A percentile compares a stretch with the other conserved stretches of the same genome.
Conservation (phyloP, 495 filamentous ascomycete species). For the Bombardia bombarda region DNA sequence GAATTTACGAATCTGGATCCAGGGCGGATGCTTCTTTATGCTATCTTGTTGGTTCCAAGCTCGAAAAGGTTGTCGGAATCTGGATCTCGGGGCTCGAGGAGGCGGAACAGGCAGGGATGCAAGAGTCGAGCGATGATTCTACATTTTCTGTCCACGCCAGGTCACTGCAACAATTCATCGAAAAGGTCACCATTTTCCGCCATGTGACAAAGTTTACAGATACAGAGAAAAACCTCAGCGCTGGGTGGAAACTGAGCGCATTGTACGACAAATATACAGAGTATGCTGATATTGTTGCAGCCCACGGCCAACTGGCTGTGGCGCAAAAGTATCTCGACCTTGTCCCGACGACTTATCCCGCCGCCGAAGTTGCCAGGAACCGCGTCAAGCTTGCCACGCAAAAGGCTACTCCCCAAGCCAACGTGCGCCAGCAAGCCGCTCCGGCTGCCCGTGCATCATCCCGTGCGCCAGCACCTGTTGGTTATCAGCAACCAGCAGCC, state of each 20-base stretch:
- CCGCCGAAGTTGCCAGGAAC: slow-evolving; percentile 79
- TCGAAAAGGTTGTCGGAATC: slow-evolving; percentile 91
- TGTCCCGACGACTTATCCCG: slow-evolving; percentile 76
- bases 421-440: slow-evolving; percentile 21
- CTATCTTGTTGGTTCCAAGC: slow-evolving; percentile 87
- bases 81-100: slow-evolving; percentile 88
- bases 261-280: slow-evolving; percentile 95
- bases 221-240: slow-evolving; percentile 55
- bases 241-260: slow-evolving; percentile 80
- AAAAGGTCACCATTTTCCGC: slow-evolving; percentile 97
- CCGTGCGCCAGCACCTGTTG: slow-evolving; percentile 20
- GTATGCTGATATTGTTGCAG: slow-evolving; percentile 90
- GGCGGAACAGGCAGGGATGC: slow-evolving; percentile 63
- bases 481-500: slow-evolving; percentile 30
- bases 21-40: slow-evolving; percentile 92
- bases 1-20: slow-evolving; percentile 66
- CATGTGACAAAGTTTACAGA: slow-evolving; percentile 89
- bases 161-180: slow-evolving; percentile 84
- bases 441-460: slow-evolving; percentile 18
- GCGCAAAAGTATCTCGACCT: slow-evolving; percentile 90
- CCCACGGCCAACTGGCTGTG: slow-evolving; percentile 76
- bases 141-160: slow-evolving; percentile 88
- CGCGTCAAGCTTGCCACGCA: slow-evolving; percentile 79
- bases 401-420: slow-evolving; percentile 43
- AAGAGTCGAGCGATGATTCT: slow-evolving; percentile 59